Base-by-base conservation (phyloP, 1,284 basidiomycete genomes). In the Omphalotus olearius region DNA sequence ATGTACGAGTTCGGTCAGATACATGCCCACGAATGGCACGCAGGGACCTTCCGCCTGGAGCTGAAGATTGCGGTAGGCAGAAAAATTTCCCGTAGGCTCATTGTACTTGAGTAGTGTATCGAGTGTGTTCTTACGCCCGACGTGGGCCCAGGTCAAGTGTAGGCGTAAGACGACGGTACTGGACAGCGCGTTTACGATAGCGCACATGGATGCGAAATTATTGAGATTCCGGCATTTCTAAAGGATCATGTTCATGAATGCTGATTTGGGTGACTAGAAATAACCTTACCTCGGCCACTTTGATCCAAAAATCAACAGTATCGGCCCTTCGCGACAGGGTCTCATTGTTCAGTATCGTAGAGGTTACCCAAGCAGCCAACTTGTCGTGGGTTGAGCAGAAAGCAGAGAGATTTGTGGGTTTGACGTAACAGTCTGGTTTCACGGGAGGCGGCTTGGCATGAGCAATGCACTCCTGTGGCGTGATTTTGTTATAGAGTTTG, bases 241-340 rank as follows among this genome's bases (percentile, higher is more conserved):
- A 17, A 45, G 33, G 38, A 16, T 38, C 17, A 40, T 17, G 44
- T 18, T 13, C 9, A 23, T 36, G 36, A 23, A 9, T 16, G 20
- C 26, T 10, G 42, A 23, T 23, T 5, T 47, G 43, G 26, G 23
- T 5, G 38, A 57, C 11, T 25, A 45, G 30, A 45, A 44, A 42
- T 16, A 45, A 47, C 18, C 78, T 57, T 55, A 87, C 87, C 77
- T 89, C 85, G 9, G 85, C 83, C 30, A 88, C 80, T 59, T 80
- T 84, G 57, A 89, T 82, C 86, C 85, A 89, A 61, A 82, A 78
- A 53, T 86, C 82, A 33, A 88, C 68, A n/a, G 73, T 76, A 48
- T 80, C 75, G 4, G 81, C 76, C 40, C 85, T 71, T 60, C 73
- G 79, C 11, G 70, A 70, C 48, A 82, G 63, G 2, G 66, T 68